Base-by-base conservation (phyloP, 768 basidiomycete genomes). In the Tulasnella sp. region DNA sequence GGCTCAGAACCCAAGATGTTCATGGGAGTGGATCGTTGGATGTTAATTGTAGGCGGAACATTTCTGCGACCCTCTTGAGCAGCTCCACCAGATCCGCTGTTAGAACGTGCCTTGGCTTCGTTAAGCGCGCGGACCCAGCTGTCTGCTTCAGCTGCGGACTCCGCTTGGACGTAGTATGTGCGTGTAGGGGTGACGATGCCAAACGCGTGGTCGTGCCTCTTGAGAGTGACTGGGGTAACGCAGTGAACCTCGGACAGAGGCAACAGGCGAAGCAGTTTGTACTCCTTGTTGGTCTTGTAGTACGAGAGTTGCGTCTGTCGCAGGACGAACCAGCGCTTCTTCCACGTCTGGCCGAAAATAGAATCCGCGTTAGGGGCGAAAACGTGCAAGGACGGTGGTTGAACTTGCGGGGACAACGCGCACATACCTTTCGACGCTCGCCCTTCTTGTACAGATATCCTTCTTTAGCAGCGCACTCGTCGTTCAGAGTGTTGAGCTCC, bases 381-480 rank as follows among this genome's bases (percentile, higher is more conserved):
- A 37, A 64, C 37, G 31, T 24, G 5, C 7, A 69, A 69, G 18
- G 22, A 9, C 34, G 24, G 11, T 40, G 16, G 72, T n/a, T 50
- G 28, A 40, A 76, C 41, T 79, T 77, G 44, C 80, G 31, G 82
- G 75, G 64, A 76, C 24, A 41, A 50, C 90, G 80, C 82, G 31
- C 64, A n/a, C 64, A 69, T 69, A 97, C 97, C 93, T 98, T 98
- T 86, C 98, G 89, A 80, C 96, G 90, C 86, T 98, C 96, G 83
- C 97, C 97, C 89, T 99, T 99, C 91, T 99, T 99, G 91, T 93
- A 94, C 76, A 99, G 88, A 88, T 98, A 99, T 1, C 97, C 98
- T 34, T 93, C 91, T 87, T 96, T 97, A 85, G 97, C 89, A 60
- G 94, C 92, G 74, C 85, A 83, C 81, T 88, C 87, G 5, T 86